Percentiles rank a stretch among this genome's conserved stretches.
Evolutionary conservation across 2,329 filamentous ascomycete species (phyloP).

Genomic region (Cryphonectria carpinicola): DNA sequence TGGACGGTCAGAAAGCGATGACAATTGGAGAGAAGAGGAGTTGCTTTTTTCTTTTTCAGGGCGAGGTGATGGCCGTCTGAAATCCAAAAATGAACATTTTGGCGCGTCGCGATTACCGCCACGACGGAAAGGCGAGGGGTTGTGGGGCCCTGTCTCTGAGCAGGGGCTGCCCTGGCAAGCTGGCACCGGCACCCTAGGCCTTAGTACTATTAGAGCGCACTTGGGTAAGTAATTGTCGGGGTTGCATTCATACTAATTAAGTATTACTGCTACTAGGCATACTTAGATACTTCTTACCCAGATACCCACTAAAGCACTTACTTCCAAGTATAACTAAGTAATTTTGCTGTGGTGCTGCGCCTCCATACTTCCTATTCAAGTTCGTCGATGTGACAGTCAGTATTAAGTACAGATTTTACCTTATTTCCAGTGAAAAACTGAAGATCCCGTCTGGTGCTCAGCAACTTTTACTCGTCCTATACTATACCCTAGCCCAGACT

Average conservation of each 20-base stretch:
- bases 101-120: slow-evolving; percentile 4
- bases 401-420: no score
- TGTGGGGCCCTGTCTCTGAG: background rate
- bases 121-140: background rate
- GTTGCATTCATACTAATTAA: no score
- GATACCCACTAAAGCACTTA: background rate
- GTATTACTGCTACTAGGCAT: background rate
- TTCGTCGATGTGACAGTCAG: no score
- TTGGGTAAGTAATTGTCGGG: no score
- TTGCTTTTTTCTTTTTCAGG: no score
- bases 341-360: background rate
- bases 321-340: no score
- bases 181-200: no score
- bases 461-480: no score
- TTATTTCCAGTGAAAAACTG: no score
- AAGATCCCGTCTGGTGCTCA: no score
- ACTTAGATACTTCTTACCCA: background rate
- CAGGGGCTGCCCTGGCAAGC: background rate
- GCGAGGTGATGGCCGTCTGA: background rate
- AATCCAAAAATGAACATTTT: background rate
- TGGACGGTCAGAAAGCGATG: background rate
- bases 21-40: background rate
- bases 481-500: no score
- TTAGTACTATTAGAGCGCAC: background rate
- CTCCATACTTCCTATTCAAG: no score